Percentiles rank a stretch among this genome's conserved stretches.
Evolutionary conservation across 2,329 filamentous ascomycete genomes (phyloP).

Genomic region (Neurospora sp.): DNA sequence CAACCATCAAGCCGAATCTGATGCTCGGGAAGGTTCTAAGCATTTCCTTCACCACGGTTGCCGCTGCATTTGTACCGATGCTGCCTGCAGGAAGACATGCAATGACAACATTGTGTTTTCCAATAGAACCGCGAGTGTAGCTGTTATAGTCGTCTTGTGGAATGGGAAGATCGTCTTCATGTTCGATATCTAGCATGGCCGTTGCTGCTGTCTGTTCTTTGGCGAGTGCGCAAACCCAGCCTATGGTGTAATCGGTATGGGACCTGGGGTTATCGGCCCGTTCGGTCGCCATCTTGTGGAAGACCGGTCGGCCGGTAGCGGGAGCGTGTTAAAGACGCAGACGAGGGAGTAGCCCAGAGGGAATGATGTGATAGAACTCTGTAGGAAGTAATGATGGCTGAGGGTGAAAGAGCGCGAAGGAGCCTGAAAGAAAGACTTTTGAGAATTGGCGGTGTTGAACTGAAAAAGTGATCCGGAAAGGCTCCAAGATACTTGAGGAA

Average conservation of each 20-base stretch:
- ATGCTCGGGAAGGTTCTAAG: slow-evolving; percentile 22
- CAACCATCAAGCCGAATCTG: slow-evolving; percentile 23
- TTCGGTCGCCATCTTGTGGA: neutral
- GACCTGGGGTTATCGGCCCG: neutral
- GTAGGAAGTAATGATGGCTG: neutral
- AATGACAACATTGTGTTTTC: slow-evolving; percentile 23
- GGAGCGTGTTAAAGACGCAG: neutral
- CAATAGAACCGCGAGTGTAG: slow-evolving; percentile 24
- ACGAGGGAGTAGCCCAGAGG: neutral
- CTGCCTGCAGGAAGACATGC: slow-evolving; percentile 18
- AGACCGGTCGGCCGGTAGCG: neutral
- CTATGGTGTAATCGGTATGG: slow-evolving; percentile 12
- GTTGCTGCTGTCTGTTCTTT: slow-evolving; percentile 18
- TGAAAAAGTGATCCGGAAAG: neutral
- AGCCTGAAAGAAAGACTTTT: neutral
- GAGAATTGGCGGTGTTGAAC: neutral
- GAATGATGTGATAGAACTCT: neutral
- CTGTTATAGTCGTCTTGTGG: slow-evolving; percentile 17
- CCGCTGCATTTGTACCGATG: slow-evolving; percentile 20
- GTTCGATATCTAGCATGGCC: slow-evolving; percentile 18
- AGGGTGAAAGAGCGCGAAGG: neutral
- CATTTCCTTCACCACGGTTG: slow-evolving; percentile 21
- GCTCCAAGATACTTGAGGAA: neutral
- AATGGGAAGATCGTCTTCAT: neutral
- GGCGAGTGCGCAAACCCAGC: slow-evolving; percentile 18